Evolutionary conservation across 768 basidiomycete species (phyloP).

Genomic region (Naganishia onofrii): DNA sequence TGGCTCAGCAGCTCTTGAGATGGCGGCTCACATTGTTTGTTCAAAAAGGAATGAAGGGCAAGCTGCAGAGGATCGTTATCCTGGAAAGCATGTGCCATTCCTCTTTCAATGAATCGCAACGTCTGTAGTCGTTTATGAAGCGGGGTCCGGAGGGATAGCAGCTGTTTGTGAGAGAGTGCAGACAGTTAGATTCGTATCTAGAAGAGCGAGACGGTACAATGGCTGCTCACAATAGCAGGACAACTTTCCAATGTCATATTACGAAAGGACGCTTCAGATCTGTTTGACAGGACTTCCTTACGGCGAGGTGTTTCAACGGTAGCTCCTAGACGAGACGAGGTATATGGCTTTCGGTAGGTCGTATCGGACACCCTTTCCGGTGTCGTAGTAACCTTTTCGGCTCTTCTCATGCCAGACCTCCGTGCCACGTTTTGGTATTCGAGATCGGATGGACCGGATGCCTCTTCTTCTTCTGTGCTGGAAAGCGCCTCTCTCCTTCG

Average conservation of each 20-base stretch:
- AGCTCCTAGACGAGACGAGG: neutral
- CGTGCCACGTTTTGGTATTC: neutral
- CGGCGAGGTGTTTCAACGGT: neutral
- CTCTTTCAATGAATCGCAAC: constrained; percentile 12
- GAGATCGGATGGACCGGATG: constrained; percentile 12
- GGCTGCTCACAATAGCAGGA: constrained; percentile 5
- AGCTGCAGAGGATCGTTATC: constrained; percentile 3
- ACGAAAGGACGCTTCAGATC: neutral
- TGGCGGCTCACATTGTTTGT: neutral
- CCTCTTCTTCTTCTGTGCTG: constrained; percentile 8
- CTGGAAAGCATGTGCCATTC: constrained; percentile 10
- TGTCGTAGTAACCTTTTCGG: neutral
- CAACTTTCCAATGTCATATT: neutral
- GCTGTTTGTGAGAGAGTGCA: neutral
- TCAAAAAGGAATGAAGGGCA: neutral
- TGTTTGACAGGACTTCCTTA: neutral
- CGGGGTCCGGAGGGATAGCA: constrained; percentile 5
- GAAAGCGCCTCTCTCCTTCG: neutral
- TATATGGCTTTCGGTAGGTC: neutral
- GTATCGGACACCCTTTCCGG: neutral
- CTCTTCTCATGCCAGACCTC: neutral
- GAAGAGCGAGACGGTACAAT: neutral
- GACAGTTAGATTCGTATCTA: neutral
- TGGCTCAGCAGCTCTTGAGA: neutral
- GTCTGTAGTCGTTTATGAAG: neutral